These are phyloP conservation scores for Suillus ampliporus DNA, from an alignment of 768 basidiomycete genomes.

Conservation along the genomic window DNA sequence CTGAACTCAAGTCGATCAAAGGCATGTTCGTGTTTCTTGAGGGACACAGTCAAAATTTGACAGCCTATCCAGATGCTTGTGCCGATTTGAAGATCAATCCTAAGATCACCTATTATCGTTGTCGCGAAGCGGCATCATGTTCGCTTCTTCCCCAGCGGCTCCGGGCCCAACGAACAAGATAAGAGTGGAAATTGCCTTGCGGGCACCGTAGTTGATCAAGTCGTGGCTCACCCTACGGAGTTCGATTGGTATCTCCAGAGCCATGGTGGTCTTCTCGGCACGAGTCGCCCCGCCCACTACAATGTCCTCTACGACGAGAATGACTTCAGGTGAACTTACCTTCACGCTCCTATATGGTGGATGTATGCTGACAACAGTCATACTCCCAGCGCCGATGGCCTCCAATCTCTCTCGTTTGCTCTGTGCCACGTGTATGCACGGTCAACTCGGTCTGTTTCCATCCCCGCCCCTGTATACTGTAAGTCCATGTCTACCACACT, in stretches of 20 bases:
- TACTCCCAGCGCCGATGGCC: slow-evolving; percentile 57
- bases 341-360: not conserved
- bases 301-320: slow-evolving; percentile 54
- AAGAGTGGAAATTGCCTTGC: slow-evolving; percentile 76
- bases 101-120: slow-evolving; percentile 75
- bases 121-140: slow-evolving; percentile 68
- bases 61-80: slow-evolving; percentile 60
- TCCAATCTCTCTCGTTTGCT: slow-evolving; percentile 75
- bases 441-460: slow-evolving; percentile 80
- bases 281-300: slow-evolving; percentile 71
- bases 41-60: slow-evolving; percentile 10
- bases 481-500: slow-evolving; percentile 25
- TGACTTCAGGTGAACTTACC: slow-evolving; percentile 55
- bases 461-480: slow-evolving; percentile 86
- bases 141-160: slow-evolving; percentile 55
- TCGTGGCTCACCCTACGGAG: slow-evolving; percentile 71
- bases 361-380: slow-evolving; percentile 14
- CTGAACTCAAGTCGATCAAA: slow-evolving; percentile 65
- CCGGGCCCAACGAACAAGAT: slow-evolving; percentile 52
- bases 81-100: slow-evolving; percentile 58
- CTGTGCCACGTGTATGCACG: slow-evolving; percentile 84
- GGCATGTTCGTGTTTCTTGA: slow-evolving; percentile 42
- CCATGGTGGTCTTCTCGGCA: slow-evolving; percentile 79
- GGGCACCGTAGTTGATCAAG: slow-evolving; percentile 78
- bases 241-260: slow-evolving; percentile 82